Conservation (phyloP, 2,329 filamentous ascomycete species). For the Helminthosporium solani region DNA sequence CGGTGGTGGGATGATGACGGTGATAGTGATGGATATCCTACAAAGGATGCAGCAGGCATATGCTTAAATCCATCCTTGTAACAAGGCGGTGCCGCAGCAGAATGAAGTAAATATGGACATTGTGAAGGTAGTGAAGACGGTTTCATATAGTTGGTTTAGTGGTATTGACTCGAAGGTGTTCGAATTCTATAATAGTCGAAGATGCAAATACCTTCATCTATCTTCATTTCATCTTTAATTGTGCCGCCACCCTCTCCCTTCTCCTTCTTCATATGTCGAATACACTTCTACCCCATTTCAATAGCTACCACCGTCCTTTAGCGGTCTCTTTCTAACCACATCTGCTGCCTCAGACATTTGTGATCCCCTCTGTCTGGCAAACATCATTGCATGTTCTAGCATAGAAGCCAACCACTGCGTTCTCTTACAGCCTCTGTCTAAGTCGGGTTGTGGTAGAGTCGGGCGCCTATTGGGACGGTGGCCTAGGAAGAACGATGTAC, state of each 20-base stretch:
- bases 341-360: conserved; percentile 2
- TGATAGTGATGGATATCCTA: background rate
- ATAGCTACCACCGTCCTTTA: too few relatives aligned
- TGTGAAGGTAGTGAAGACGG: too few relatives aligned
- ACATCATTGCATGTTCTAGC: conserved; percentile 68
- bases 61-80: background rate
- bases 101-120: background rate
- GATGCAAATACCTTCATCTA: too few relatives aligned
- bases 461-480: conserved; percentile 62
- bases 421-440: conserved; percentile 49
- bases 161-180: too few relatives aligned
- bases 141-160: too few relatives aligned
- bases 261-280: too few relatives aligned
- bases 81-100: background rate
- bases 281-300: too few relatives aligned
- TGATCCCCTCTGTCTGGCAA: conserved; percentile 49
- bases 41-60: background rate
- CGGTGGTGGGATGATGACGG: conserved; percentile 2
- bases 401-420: conserved; percentile 77
- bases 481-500: conserved; percentile 71
- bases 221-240: too few relatives aligned
- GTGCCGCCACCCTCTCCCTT: too few relatives aligned
- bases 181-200: too few relatives aligned
- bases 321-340: too few relatives aligned
- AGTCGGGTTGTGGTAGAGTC: conserved; percentile 66